Conservation (phyloP, 768 basidiomycete genomes). For the Hemileccinum impolitum region DNA sequence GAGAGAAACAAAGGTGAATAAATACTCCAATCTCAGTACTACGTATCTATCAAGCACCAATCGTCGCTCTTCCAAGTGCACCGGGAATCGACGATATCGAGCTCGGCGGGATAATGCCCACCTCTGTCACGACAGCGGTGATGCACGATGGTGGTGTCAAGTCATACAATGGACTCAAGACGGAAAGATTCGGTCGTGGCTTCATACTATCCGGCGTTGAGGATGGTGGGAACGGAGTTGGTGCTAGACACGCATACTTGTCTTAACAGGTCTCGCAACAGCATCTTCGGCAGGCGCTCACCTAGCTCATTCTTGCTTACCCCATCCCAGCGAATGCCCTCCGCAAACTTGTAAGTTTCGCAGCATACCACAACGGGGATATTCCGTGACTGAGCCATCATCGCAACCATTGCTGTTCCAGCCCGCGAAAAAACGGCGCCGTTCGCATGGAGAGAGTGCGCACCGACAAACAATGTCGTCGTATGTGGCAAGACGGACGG, state of each 20-base stretch:
- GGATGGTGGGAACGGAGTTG: constrained; percentile 23
- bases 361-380: constrained; percentile 96
- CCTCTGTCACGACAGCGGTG: constrained; percentile 96
- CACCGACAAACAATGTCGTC: constrained; percentile 84
- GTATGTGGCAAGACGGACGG: constrained; percentile 77
- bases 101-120: constrained; percentile 90
- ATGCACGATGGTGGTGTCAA: constrained; percentile 89
- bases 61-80: constrained; percentile 42
- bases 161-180: constrained; percentile 89
- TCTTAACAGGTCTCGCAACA: constrained; percentile 1
- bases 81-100: constrained; percentile 83
- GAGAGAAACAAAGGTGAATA: constrained; percentile 1
- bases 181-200: constrained; percentile 56
- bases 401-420: constrained; percentile 93
- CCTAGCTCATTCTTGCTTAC: constrained; percentile 97
- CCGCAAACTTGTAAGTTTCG: constrained; percentile 98
- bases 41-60: constrained; percentile 17
- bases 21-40: constrained; percentile 6
- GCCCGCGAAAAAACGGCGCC: constrained; percentile 92
- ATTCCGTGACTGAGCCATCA: constrained; percentile 87
- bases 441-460: constrained; percentile 92
- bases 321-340: constrained; percentile 87
- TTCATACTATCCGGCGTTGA: constrained; percentile 23
- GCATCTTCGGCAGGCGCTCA: constrained; percentile 31
- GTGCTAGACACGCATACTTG: constrained; percentile 18